Base-by-base conservation (phyloP, 495 filamentous ascomycete genomes). In the Trichocladium uniseriatum region DNA sequence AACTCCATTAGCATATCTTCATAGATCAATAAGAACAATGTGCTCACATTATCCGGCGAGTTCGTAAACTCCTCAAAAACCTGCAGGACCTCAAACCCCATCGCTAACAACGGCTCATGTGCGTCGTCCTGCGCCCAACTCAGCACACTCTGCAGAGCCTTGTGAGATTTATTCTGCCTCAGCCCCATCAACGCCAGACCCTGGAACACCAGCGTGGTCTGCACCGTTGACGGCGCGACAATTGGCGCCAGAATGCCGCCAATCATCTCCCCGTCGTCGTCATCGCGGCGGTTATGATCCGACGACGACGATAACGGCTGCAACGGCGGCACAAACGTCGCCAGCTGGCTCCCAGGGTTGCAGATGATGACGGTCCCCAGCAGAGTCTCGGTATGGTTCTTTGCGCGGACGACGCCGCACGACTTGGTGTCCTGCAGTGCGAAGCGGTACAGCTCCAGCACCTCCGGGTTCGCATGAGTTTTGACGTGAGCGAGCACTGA, bases 301-400 rank as follows among this genome's bases (percentile, higher is more conserved):
- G 31, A 10, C 31, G 31, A 4, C 9, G 31, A 32, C 5, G 27
- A 31, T n/a, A 58, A 46, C 35, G 74, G 70, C 45, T 70, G 69
- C 54, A 94, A 69, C 0, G 77, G 70, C 2, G 89, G 87, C 48
- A 94, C 78, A 59, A 79, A 83, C 18, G 78, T 78, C 3, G 84
- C 79, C 34, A 94, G 66, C 11, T 60, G 65, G 9, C 85, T 84
- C 38, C 78, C 77, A 21, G 75, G 74, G 55, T 81, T 84, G 62
- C 87, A 90, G 16, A 94, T 76, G 43, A 95, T 83, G 14, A 94
- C 80, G n/a, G 84, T 89, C 6, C 87, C 89, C 24, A 94, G 60
- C 14, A 95, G 66, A 21, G 71, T 74, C 52, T 87, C 85, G 35
- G 74, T 68, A 0, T 77, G 76, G 44, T 79, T 75, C 63, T 84